Conservation (phyloP, 108 stramenopile genomes). For the Skeletonema costatum region DNA sequence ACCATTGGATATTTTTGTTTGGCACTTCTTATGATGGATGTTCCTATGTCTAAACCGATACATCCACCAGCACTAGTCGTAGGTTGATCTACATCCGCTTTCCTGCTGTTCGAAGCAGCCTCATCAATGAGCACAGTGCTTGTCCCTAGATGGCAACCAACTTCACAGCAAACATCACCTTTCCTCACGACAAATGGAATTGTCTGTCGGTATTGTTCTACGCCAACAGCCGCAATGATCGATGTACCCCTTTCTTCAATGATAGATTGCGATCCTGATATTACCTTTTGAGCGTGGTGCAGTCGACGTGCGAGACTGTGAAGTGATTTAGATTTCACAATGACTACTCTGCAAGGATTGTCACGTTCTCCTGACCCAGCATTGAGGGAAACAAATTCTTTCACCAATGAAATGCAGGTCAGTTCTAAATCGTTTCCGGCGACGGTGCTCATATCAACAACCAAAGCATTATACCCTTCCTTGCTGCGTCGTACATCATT, state of each 20-base stretch:
- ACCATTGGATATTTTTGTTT: constrained; percentile 34
- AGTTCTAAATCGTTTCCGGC: constrained; percentile 58
- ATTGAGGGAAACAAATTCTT: constrained; percentile 45
- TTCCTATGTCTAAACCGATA: constrained; percentile 58
- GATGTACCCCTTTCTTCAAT: constrained; percentile 4
- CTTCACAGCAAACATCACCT: constrained; percentile 46
- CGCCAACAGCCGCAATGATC: constrained; percentile 50
- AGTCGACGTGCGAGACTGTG: constrained; percentile 35
- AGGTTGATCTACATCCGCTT: background rate
- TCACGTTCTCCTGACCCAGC: constrained; percentile 13
- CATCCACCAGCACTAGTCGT: constrained; percentile 1
- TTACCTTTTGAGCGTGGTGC: constrained; percentile 23
- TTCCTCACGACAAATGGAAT: constrained; percentile 29
- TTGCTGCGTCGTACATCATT: background rate
- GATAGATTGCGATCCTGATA: constrained; percentile 10
- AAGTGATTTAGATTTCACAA: constrained; percentile 47
- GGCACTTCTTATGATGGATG: constrained; percentile 47
- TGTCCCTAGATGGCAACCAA: constrained; percentile 61
- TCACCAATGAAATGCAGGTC: constrained; percentile 41
- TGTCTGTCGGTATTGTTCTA: constrained; percentile 54
- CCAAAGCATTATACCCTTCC: constrained; percentile 36
- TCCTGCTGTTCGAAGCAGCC: constrained; percentile 1
- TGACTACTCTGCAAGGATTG: constrained; percentile 13
- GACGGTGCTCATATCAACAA: constrained; percentile 52
- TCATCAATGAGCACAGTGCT: constrained; percentile 42